Percentiles rank a stretch among this genome's conserved stretches.
These are phyloP conservation scores for Mycocentrospora acerina DNA, from an alignment of 2,329 filamentous ascomycete genomes.

Conservation along the genomic window DNA sequence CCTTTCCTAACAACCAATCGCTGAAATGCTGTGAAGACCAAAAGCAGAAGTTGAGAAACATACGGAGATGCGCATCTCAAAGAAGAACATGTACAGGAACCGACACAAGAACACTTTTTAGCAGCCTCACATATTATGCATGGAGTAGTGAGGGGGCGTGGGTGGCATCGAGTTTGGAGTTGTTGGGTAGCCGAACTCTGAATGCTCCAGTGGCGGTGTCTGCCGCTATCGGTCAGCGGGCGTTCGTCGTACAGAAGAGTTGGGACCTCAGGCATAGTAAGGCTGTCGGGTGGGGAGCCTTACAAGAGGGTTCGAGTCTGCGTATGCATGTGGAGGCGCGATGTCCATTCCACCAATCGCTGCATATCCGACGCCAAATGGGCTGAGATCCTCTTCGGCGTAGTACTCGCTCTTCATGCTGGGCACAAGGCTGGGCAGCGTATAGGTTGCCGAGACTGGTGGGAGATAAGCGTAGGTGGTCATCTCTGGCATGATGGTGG, in stretches of 20 bases:
- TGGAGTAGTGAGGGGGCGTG: constrained; percentile 57
- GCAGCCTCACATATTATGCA: constrained; percentile 24
- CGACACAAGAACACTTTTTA: constrained; percentile 1
- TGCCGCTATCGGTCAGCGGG: constrained; percentile 47
- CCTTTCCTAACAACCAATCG: constrained; percentile 32
- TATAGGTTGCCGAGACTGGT: constrained; percentile 48
- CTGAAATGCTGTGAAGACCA: constrained; percentile 42
- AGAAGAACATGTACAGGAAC: constrained; percentile 11
- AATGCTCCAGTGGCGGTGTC: constrained; percentile 77
- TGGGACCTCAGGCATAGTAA: constrained; percentile 38
- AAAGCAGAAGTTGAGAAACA: not conserved
- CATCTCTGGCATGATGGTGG: constrained; percentile 41
- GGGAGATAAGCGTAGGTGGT: constrained; percentile 59
- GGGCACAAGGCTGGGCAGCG: constrained; percentile 61
- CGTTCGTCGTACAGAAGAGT: constrained; percentile 34
- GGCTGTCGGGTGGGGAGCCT: constrained; percentile 54
- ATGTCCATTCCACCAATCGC: constrained; percentile 66
- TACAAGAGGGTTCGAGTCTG: constrained; percentile 73
- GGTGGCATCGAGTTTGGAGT: constrained; percentile 74
- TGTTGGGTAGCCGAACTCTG: constrained; percentile 54
- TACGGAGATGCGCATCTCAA: constrained; percentile 18
- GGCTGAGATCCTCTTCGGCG: constrained; percentile 60
- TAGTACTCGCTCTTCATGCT: constrained; percentile 69
- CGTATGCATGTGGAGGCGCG: constrained; percentile 62
- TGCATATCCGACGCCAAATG: constrained; percentile 69